phyloP scores from a whole-genome alignment of 768 basidiomycete species.

The Hypholoma fasciculare region DNA sequence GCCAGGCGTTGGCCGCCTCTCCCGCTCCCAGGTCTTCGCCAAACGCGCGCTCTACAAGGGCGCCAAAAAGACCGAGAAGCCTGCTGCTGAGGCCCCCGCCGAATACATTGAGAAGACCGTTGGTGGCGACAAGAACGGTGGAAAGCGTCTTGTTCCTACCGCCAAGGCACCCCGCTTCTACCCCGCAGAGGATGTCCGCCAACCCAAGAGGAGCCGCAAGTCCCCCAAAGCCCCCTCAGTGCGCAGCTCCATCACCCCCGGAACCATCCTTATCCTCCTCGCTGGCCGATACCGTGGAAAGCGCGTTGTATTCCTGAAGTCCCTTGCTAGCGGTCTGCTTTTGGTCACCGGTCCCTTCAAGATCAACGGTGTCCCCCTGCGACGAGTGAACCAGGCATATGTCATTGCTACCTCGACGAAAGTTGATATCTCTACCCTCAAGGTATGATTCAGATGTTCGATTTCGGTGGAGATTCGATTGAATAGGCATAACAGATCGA shows the following conservation, averaged over 20 bases:
- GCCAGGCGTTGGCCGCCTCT: conserved; percentile 79
- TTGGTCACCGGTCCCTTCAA: conserved; percentile 98
- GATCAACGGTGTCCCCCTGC: conserved; percentile 96
- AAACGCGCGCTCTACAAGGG: conserved; percentile 87
- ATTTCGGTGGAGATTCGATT: not conserved
- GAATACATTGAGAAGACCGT: conserved; percentile 77
- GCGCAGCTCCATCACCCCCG: conserved; percentile 88
- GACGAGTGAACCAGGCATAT: conserved; percentile 98
- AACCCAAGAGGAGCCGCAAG: conserved; percentile 93
- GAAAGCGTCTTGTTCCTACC: conserved; percentile 84
- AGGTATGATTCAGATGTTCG: conserved; percentile 47
- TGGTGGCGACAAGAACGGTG: conserved; percentile 89
- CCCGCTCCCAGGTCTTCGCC: conserved; percentile 78
- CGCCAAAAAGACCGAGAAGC: conserved; percentile 72
- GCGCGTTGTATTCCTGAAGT: conserved; percentile 98
- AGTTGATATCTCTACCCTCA: conserved; percentile 74
- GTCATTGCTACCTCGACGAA: conserved; percentile 98
- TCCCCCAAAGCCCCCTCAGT: conserved; percentile 74
- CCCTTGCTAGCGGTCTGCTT: conserved; percentile 87
- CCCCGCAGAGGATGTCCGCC: conserved; percentile 90
- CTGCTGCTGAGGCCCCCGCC: conserved; percentile 57
- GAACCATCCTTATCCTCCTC: conserved; percentile 93
- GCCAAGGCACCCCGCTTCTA: conserved; percentile 89
- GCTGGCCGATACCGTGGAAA: conserved; percentile 98
- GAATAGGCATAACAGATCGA: conserved; percentile 54